Evolutionary conservation across 2,329 filamentous ascomycete species (phyloP), one percentile per base, ranked within the genome.

Genomic region (Sordariomycetes sp.): DNA sequence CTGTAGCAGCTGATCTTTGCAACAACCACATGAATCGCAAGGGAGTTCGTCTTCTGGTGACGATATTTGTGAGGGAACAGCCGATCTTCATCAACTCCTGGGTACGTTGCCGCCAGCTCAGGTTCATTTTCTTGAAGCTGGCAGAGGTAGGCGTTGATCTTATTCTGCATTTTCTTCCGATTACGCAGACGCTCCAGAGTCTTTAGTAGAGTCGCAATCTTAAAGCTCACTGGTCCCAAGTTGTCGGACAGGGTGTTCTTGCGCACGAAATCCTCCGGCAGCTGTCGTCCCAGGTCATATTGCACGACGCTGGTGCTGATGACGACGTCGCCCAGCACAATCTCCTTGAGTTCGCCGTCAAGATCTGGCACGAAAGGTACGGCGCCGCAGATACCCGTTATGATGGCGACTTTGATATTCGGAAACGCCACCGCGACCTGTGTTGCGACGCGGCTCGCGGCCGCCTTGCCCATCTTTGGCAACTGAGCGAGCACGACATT

Each of bases 401-500:
- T 29, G 1, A 50, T 15, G 5, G 39, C 46, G 5, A 49, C 39
- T 26, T 35, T 41, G 29, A 48, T 32, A 8, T 41, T 39, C 1
- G 38, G 39, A 23, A 38, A 50, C 34, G 39, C 49, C 4, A 31
- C 17, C 0, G 33, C 26, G 9, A 38, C 36, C 24, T 19, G 34
- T 8, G 20, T 30, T 9, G 45, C 41, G n/a, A 39, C 45, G 8
- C 24, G 33, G 2, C 52, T 41, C 4, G 48, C 44, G 14, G 28
- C 41, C 3, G 33, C 39, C 31, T 46, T 53, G 2, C 54, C 55
- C 39, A 51, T 49, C 7, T 40, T 44, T 2, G 53, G 43, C 40
- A 58, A 39, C 18, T 43, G 36, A 1, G 40, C 45, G 4, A 58
- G 39, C 7, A 59, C 52, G n/a, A 54, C 49, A 35, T 50, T 43